Evolutionary conservation across 2,329 filamentous ascomycete species (phyloP), one percentile per base, ranked within the genome.

Genomic region (Penicillium sp.): DNA sequence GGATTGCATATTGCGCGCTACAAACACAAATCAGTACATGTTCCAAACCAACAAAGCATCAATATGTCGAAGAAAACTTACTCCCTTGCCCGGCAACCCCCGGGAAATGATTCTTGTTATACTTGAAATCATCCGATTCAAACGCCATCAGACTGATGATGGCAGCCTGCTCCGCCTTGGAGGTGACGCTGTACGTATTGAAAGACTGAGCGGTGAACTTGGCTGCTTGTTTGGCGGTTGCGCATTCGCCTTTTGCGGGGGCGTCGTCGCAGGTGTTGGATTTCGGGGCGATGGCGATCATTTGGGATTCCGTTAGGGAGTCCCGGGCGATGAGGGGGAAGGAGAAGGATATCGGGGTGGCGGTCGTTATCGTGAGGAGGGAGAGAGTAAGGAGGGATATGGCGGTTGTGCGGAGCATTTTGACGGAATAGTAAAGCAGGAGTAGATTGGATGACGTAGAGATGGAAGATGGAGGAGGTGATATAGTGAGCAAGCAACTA

Each of bases 81-180:
- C 67, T 91, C 22, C 88, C 88, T 68, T 92, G 87, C 8, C 88
- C 89, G 0, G 85, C 78, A 0, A 73, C 38, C 14, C 66, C 69
- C 0, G 80, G 80, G 73, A 69, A 80, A 61, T 84, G 75, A 72
- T 91, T 90, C 69, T 78, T 80, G 71, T 86, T 89, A 79, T 82
- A 92, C 63, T 81, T 78, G 73, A 92, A 89, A 56, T 85, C 79
- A 20, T 51, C 83, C 1, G 82, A 84, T 74, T 95, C 90, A 65
- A 85, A 85, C 10, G 86, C 82, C 74, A 89, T 87, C 64, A 90
- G 76, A 11, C 85, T 78, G 39, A 94, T 65, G 14, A 92, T 70
- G 20, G 85, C 88, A 6, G 89, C 89, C 65, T 88, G 84, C 61
- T 87, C 82, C 20, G 77, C 80, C 20, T 73, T 71, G 30, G 69